phyloP scores from a whole-genome alignment of 2,329 filamentous ascomycete genomes.

The Claviceps citrina region DNA sequence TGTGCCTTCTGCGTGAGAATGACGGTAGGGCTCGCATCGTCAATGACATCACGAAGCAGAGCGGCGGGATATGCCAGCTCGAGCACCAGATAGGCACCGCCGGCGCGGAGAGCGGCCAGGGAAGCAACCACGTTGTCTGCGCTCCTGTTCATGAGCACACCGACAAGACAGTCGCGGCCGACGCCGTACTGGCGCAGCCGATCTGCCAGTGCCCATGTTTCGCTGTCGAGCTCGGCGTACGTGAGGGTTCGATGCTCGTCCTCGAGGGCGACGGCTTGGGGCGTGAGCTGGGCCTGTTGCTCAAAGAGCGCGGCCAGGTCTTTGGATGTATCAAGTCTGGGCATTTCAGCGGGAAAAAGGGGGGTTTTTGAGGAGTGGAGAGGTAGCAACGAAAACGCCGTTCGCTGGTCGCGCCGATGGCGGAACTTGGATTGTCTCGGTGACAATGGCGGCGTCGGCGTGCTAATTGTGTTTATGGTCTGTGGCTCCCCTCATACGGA shows the following conservation, averaged over 20 bases:
- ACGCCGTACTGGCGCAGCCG: constrained; percentile 53
- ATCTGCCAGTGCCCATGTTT: constrained; percentile 48
- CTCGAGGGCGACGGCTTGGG: constrained; percentile 55
- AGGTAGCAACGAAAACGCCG: neutral
- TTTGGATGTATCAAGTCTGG: constrained; percentile 53
- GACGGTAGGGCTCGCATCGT: constrained; percentile 57
- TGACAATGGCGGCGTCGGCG: neutral
- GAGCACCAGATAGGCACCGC: constrained; percentile 65
- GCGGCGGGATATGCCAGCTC: constrained; percentile 65
- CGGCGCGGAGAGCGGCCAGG: constrained; percentile 61
- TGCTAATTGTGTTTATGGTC: no score
- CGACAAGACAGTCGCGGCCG: constrained; percentile 57
- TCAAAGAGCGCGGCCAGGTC: constrained; percentile 59
- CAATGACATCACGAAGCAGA: constrained; percentile 59
- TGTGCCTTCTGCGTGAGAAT: constrained; percentile 54
- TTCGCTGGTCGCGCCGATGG: neutral
- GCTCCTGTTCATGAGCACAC: constrained; percentile 59
- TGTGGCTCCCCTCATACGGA: neutral
- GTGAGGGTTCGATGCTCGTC: constrained; percentile 53
- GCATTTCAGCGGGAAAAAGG: constrained; percentile 26
- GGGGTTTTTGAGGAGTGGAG: neutral
- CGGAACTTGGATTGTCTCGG: neutral
- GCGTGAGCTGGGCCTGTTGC: constrained; percentile 52
- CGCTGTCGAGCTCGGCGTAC: constrained; percentile 55
- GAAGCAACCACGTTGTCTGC: constrained; percentile 68